phyloP scores from a whole-genome alignment of 1,284 basidiomycete genomes.

The Ceratobasidium sp. region DNA sequence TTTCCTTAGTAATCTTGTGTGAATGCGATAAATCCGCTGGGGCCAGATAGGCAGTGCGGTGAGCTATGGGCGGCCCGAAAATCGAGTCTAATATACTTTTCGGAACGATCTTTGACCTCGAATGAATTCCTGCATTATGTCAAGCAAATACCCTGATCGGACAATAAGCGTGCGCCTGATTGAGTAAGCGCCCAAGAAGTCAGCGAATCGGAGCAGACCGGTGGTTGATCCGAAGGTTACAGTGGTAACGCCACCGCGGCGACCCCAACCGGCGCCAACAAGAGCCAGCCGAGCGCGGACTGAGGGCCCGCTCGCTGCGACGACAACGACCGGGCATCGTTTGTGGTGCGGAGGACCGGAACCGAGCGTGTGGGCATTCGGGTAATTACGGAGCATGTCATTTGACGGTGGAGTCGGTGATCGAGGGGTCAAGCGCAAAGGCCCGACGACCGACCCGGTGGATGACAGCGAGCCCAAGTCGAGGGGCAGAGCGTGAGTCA shows the following conservation, averaged over 20 bases:
- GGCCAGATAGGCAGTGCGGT: too few relatives aligned
- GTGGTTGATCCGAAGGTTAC: slow-evolving; percentile 5
- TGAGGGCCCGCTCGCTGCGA: neutral
- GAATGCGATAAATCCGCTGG: too few relatives aligned
- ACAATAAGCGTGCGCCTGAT: neutral
- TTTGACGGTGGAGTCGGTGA: slow-evolving; percentile 24
- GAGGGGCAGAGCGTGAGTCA: slow-evolving; percentile 29
- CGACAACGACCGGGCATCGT: neutral
- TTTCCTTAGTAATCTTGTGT: too few relatives aligned
- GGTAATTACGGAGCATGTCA: slow-evolving; percentile 17
- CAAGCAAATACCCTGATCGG: neutral
- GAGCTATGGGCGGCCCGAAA: too few relatives aligned
- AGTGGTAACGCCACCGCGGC: slow-evolving; percentile 1
- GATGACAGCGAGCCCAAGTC: slow-evolving; percentile 37
- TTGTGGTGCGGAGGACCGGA: neutral
- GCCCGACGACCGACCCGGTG: slow-evolving; percentile 30
- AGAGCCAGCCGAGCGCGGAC: neutral
- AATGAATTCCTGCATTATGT: too few relatives aligned
- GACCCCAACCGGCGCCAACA: slow-evolving; percentile 5
- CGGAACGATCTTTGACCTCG: too few relatives aligned
- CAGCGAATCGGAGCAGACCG: neutral
- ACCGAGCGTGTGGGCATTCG: neutral
- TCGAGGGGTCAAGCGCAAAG: slow-evolving; percentile 37
- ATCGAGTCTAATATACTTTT: too few relatives aligned
- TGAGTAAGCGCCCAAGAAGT: neutral